Evolutionary conservation across 768 basidiomycete genomes (phyloP).

Genomic region (Paxillus ammoniavirescens): DNA sequence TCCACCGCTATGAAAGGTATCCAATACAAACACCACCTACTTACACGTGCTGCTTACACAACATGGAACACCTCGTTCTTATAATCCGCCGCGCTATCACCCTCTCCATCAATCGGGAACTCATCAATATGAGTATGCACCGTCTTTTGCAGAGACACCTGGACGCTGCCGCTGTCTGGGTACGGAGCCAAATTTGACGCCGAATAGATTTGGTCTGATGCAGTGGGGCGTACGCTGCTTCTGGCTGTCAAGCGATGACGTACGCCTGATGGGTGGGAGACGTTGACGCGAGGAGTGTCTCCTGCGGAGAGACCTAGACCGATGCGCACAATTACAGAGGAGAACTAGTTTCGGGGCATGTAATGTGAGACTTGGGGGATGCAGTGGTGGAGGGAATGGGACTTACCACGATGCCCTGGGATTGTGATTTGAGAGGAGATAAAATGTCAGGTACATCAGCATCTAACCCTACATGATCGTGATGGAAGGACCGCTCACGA

Average conservation of each 20-base stretch:
- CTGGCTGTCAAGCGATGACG: slow-evolving; percentile 1
- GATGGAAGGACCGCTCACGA: slow-evolving; percentile 8
- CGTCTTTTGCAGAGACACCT: slow-evolving; percentile 2
- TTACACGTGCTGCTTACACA: background rate
- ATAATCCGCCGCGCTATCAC: background rate
- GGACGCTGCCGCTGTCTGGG: slow-evolving; percentile 2
- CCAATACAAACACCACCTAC: no score
- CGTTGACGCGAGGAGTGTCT: background rate
- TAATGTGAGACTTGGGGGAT: background rate
- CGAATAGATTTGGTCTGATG: background rate
- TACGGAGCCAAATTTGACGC: background rate
- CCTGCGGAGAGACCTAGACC: slow-evolving; percentile 21
- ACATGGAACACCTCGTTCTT: background rate
- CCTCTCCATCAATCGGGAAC: background rate
- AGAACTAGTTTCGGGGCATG: slow-evolving; percentile 10
- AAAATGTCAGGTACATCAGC: background rate
- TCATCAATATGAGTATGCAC: slow-evolving; percentile 7
- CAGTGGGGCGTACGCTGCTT: background rate
- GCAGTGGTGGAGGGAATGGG: background rate
- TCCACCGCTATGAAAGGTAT: no score
- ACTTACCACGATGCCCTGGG: slow-evolving; percentile 19
- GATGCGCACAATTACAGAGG: slow-evolving; percentile 27
- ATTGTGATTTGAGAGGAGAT: background rate
- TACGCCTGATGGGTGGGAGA: background rate
- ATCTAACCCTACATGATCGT: background rate